Base-by-base conservation (phyloP, 2,329 filamentous ascomycete genomes). In the Pseudogymnoascus sp. region DNA sequence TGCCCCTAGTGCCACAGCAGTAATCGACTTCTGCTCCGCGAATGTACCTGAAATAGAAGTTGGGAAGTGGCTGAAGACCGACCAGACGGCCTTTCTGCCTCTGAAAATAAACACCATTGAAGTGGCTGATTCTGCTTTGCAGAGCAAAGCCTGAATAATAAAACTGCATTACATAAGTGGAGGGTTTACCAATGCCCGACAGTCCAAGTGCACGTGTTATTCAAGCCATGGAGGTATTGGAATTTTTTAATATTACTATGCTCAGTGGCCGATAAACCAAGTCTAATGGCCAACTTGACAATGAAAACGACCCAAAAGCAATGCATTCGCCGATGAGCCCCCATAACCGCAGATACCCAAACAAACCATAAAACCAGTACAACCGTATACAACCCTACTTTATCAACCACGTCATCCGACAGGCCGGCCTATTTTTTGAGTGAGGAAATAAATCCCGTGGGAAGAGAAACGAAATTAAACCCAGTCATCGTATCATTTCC, bases 11-110 rank as follows among this genome's bases (percentile, higher is more conserved):
- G 77, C 82, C 0, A 77, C 77, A 58, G 77, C 81, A 1, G 70
- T 91, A 8, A 69, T 86, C 22, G 77, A 84, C 3, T 82, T 84
- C 65, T 78, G 84, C 1, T 72, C 76, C 30, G 73, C 78, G 36
- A 74, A 76, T 61, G 82, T 89, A 1, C 71, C 76, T 1, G 71
- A 77, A 1, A 74, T 87, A 22, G 74, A 81, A 36, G 76, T 81
- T 22, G 15, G 11, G 4, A 70, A 75, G 2, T 90, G 87, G 87
- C 63, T 86, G 8, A 68, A 76, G 30, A 79, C 84, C 66, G 57
- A 57, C 62, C 68, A 41, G 73, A 70, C 11, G 8, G 68, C 73
- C 60, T 81, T 79, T 69, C 69, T 71, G 43, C 75, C 74, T 4
- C 76, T 81, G 0, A 82, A 78, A 62, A 78, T 82, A 62, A 77